A percentile compares a stretch with the other conserved stretches of the same genome.
phyloP scores from a whole-genome alignment of 192 early-diverging fungal genomes.

The Dispira parvispora region DNA sequence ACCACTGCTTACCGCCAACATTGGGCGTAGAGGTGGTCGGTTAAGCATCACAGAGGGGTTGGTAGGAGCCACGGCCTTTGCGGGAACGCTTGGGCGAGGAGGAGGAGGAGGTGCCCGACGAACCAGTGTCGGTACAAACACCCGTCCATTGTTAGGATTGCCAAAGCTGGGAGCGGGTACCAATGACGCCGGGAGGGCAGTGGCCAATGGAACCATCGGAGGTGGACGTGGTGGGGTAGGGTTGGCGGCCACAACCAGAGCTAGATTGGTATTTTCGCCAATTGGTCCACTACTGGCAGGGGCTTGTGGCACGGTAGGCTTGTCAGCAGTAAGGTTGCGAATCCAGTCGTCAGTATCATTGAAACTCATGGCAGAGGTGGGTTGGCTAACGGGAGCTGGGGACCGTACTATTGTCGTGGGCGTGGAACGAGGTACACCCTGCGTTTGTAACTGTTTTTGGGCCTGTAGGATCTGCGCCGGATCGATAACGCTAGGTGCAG shows the following conservation, averaged over 20 bases:
- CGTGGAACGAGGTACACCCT: background rate
- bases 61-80: too few species aligned
- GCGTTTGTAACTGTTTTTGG: slow-evolving; percentile 15
- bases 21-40: too few species aligned
- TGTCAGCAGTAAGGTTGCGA: background rate
- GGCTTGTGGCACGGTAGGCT: too few species aligned
- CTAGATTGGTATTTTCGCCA: background rate
- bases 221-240: background rate
- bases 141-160: background rate
- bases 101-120: slow-evolving; percentile 6
- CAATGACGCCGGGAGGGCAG: background rate
- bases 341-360: slow-evolving; percentile 3
- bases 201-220: background rate
- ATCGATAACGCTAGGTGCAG: slow-evolving; percentile 20
- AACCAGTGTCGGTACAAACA: slow-evolving; percentile 6
- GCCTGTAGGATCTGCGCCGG: slow-evolving; percentile 26
- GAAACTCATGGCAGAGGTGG: background rate
- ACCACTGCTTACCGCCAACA: too few species aligned
- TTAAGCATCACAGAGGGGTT: too few species aligned
- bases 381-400: background rate
- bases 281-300: background rate
- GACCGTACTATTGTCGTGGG: background rate
- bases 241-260: background rate
- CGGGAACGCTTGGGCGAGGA: background rate
- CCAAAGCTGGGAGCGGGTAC: slow-evolving; percentile 4